A percentile compares a stretch with the other conserved stretches of the same genome.
Conservation (phyloP, 2,329 filamentous ascomycete species). For the Ascosphaera apis region DNA sequence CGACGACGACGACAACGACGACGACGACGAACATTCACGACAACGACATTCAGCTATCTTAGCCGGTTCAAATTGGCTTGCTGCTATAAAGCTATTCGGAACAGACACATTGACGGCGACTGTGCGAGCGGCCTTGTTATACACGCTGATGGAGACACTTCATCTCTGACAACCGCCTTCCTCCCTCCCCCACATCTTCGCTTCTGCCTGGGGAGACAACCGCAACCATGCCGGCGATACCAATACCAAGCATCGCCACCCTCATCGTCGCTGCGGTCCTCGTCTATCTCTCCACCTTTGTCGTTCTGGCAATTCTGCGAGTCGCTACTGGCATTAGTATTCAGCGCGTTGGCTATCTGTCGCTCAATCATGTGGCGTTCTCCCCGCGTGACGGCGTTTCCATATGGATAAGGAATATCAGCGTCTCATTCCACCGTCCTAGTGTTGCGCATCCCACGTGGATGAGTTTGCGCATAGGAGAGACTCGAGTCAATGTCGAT, state of each 20-base stretch:
- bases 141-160: no score
- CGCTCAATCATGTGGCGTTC: constrained; percentile 73
- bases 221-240: constrained; percentile 13
- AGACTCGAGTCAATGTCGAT: constrained; percentile 67
- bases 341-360: constrained; percentile 81
- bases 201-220: background rate
- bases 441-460: constrained; percentile 96
- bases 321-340: constrained; percentile 89
- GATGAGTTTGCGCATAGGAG: constrained; percentile 72
- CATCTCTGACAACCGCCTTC: background rate
- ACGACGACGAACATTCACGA: no score
- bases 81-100: no score
- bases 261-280: constrained; percentile 67
- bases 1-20: no score
- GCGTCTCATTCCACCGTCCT: constrained; percentile 70
- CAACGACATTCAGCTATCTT: no score
- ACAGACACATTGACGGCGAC: no score
- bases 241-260: constrained; percentile 46
- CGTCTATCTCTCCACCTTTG: constrained; percentile 73
- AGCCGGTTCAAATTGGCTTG: no score
- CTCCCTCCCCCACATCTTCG: background rate
- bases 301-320: constrained; percentile 77
- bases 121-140: no score
- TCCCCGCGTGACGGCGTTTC: constrained; percentile 71
- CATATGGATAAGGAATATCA: constrained; percentile 72